Base-by-base conservation (phyloP, 768 basidiomycete genomes). In the Candolleomyces efflorescens region DNA sequence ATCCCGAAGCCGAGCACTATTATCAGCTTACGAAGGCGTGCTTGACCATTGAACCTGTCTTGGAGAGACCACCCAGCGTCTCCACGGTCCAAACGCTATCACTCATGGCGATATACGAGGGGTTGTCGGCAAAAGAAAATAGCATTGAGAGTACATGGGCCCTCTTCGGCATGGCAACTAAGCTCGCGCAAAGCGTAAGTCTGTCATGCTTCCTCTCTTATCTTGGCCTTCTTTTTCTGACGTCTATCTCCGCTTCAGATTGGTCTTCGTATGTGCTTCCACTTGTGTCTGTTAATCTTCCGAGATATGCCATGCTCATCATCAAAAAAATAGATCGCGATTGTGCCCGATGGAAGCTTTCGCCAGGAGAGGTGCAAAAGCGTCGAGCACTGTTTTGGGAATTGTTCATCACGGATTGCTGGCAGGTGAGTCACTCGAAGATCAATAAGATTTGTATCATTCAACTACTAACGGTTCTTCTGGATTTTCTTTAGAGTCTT, bases 361-460 rank as follows among this genome's bases (percentile, higher is more conserved):
- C 80, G 5, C 77, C 78, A 3, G 74, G 78, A 1, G 87, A 87
- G 64, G 84, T 88, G 4, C 86, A 89, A 71, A 87, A 87, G 67
- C 80, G 87, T 3, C 79, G 87, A 27, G 80, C 83, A 1, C 67
- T 89, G 22, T 89, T 89, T 63, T 89, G 87, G 87, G 87, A 89
- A 59, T 59, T 89, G 26, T 87, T 86, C 62, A 84, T 87, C 61
- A 85, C 86, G 0, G 87, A 89, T 66, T 83, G 83, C 59, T 89
- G 86, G 85, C 85, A 86, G 78, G 87, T 86, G 59, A 15, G 77
- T 63, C 22, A 39, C 10, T 20, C 36, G 20, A 22, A 23, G 13
- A 12, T 26, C 17, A 41, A 26, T 18, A 37, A 26, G 32, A 39
- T 36, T 26, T 37, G 17, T 36, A 48, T 53, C 32, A 53, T 50